Evolutionary conservation across 2,329 filamentous ascomycete genomes (phyloP).

Genomic region (Colletotrichum plurivorum): DNA sequence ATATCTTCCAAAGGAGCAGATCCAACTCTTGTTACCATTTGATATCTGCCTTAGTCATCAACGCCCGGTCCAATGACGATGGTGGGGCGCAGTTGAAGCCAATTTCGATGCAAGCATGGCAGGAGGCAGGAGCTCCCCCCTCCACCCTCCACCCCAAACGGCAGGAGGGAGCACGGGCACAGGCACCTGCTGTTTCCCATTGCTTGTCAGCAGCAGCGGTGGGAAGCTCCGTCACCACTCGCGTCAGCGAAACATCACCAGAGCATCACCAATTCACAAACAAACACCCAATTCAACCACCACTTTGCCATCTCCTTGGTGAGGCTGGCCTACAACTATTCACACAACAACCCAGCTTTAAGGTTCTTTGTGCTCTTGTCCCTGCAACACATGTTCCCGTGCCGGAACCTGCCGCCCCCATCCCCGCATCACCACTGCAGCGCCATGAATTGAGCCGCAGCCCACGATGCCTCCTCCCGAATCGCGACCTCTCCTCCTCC

Average conservation of each 20-base stretch:
- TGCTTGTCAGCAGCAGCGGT: constrained; percentile 7
- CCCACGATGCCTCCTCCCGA: constrained; percentile 41
- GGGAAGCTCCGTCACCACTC: constrained; percentile 6
- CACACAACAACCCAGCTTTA: not conserved
- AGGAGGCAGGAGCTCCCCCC: constrained; percentile 6
- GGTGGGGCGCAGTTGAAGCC: constrained; percentile 11
- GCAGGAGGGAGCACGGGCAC: constrained; percentile 2
- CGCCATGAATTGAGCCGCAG: constrained; percentile 35
- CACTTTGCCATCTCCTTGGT: constrained; percentile 10
- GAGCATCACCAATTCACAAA: constrained; percentile 3
- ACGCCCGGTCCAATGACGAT: constrained; percentile 1
- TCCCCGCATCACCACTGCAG: constrained; percentile 3
- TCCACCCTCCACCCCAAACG: not conserved
- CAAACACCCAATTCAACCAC: not conserved
- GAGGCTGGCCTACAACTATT: not conserved
- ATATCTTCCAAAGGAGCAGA: no score
- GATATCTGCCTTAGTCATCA: not conserved
- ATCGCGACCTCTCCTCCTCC: constrained; percentile 65
- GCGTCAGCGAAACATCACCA: not conserved
- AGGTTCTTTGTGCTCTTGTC: not conserved
- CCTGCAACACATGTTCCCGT: not conserved
- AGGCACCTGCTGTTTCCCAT: constrained; percentile 10
- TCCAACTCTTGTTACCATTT: not conserved
- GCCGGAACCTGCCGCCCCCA: not conserved
- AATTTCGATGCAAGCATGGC: constrained; percentile 8